phyloP scores from a whole-genome alignment of 2,329 filamentous ascomycete genomes.

The Xylaria sp. region DNA sequence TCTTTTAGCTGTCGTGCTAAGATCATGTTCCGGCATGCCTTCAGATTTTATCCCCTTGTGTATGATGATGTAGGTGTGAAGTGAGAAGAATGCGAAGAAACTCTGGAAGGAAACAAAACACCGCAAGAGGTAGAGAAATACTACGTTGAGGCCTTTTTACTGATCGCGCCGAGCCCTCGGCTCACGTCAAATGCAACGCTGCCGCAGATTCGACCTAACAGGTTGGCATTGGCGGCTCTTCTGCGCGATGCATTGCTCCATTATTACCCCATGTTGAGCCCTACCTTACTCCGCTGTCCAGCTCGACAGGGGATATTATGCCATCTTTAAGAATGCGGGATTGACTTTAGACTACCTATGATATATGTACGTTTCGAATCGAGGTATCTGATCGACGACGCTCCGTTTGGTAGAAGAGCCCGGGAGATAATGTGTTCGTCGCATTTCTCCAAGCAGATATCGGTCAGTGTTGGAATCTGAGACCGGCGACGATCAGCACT shows the following conservation, averaged over 20 bases:
- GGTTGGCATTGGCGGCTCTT: background rate
- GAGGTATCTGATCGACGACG: too few species aligned
- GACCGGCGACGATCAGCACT: constrained; percentile 1
- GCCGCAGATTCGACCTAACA: background rate
- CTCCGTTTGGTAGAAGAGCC: too few species aligned
- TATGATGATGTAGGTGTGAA: background rate
- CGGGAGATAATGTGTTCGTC: too few species aligned
- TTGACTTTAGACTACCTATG: too few species aligned
- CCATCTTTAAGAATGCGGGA: too few species aligned
- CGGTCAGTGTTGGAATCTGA: background rate
- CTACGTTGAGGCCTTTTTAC: background rate
- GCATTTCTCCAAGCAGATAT: background rate
- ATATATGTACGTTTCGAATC: too few species aligned
- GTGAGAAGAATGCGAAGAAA: too few species aligned
- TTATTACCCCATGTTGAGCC: background rate
- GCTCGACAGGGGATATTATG: background rate
- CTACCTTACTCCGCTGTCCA: background rate
- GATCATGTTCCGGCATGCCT: background rate
- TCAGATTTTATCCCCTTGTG: background rate
- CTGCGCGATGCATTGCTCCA: background rate
- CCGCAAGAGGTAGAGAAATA: background rate
- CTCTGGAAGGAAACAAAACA: background rate
- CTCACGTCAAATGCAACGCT: constrained; percentile 16
- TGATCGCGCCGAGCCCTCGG: background rate
- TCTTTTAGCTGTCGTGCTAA: background rate